A percentile compares a stretch with the other conserved stretches of the same genome.
These are phyloP conservation scores for Tephrocybe sp. DNA, from an alignment of 768 basidiomycete species.

Conservation along the genomic window DNA sequence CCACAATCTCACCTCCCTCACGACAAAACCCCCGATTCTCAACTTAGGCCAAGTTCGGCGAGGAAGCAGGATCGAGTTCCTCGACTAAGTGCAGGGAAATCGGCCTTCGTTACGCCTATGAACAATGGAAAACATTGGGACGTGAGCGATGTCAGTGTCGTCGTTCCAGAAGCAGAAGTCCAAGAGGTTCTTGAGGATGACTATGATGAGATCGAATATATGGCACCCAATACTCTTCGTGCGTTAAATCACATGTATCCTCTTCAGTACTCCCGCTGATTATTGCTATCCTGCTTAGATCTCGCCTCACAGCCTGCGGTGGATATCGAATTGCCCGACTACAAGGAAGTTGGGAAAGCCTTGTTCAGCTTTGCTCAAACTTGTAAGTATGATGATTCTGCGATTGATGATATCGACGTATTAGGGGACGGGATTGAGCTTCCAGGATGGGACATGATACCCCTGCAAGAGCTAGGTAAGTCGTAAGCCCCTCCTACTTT, in stretches of 20 bases:
- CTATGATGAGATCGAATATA: slow-evolving; percentile 50
- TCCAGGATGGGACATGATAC: slow-evolving; percentile 27
- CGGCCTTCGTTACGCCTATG: slow-evolving; percentile 63
- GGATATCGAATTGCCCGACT: slow-evolving; percentile 44
- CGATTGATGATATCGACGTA: slow-evolving; percentile 29
- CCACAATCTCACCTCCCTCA: slow-evolving; percentile 18
- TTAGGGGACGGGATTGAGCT: slow-evolving; percentile 20
- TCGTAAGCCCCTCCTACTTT: too few relatives aligned
- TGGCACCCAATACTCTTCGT: slow-evolving; percentile 47
- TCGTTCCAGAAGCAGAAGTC: slow-evolving; percentile 25
- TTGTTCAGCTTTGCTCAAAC: slow-evolving; percentile 34
- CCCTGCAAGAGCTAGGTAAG: slow-evolving; percentile 29
- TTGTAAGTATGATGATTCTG: slow-evolving; percentile 28
- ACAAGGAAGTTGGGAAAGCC: slow-evolving; percentile 36
- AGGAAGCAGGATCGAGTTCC: slow-evolving; percentile 62
- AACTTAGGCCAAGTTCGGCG: slow-evolving; percentile 63
- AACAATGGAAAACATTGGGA: slow-evolving; percentile 75
- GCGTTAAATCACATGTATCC: slow-evolving; percentile 7
- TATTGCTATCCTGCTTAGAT: slow-evolving; percentile 24
- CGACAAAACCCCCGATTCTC: slow-evolving; percentile 35
- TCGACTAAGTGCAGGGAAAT: slow-evolving; percentile 40
- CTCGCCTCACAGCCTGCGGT: slow-evolving; percentile 41
- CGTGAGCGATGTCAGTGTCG: slow-evolving; percentile 52
- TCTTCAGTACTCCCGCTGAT: background rate
- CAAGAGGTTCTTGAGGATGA: slow-evolving; percentile 33